Conservation (phyloP, 306 rosid species). For the Cicer arietinum region DNA sequence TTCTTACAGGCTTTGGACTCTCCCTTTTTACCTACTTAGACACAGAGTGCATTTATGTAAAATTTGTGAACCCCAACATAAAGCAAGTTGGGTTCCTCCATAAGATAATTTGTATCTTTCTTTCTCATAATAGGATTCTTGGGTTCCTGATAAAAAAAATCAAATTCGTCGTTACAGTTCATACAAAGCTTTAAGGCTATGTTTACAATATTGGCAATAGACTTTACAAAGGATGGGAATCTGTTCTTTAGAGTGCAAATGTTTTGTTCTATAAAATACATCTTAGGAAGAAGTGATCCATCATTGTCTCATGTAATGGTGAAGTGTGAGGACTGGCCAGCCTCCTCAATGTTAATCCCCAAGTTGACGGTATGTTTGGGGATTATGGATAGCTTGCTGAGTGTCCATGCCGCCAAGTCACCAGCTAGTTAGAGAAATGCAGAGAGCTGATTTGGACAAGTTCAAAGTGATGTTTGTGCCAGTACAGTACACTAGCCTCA, state of each 20-base stretch:
- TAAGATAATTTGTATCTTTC: not conserved
- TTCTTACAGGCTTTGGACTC: not conserved
- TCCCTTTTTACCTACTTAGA: not conserved
- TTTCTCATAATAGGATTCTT: conserved; percentile 12
- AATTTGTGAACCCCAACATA: conserved; percentile 16
- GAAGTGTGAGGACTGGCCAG: not conserved
- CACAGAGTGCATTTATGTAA: not conserved
- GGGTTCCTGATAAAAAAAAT: conserved; percentile 6
- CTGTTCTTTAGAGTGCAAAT: not conserved
- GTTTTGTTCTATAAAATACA: conserved; percentile 9
- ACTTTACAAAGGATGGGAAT: not conserved
- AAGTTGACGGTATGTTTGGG: not conserved
- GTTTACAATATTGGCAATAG: not conserved
- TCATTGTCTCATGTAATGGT: not conserved
- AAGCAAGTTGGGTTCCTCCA: conserved; percentile 9
- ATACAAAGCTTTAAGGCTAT: conserved; percentile 1
- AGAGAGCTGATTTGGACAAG: not conserved
- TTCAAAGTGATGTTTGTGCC: not conserved
- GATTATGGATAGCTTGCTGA: not conserved
- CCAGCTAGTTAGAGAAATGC: not conserved
- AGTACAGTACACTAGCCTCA: not conserved
- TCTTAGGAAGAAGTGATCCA: not conserved
- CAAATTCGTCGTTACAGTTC: not conserved
- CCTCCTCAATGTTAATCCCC: not conserved
- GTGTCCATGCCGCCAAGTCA: not conserved